A percentile compares a stretch with the other conserved stretches of the same genome.
These are phyloP conservation scores for Aspergillus hancockii DNA, from an alignment of 495 filamentous ascomycete genomes.

Conservation along the genomic window DNA sequence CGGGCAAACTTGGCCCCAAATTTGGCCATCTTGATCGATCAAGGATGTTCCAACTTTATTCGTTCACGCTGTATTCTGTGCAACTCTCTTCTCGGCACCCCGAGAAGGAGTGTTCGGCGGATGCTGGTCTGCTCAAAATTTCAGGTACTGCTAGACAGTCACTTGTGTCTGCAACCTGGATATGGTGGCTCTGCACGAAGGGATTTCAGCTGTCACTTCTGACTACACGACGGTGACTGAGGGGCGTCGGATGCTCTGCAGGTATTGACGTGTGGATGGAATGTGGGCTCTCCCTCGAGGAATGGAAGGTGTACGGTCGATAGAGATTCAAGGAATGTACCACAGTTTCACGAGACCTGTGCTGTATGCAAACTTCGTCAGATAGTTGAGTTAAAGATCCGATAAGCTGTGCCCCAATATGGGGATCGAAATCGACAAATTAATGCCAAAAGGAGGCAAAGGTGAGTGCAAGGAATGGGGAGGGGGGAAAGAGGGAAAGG, in stretches of 20 bases:
- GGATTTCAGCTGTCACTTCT: background rate
- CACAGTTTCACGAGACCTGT: slow-evolving; percentile 15
- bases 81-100: slow-evolving; percentile 48
- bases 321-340: background rate
- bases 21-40: slow-evolving; percentile 29
- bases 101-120: slow-evolving; percentile 46
- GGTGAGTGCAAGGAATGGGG: slow-evolving; percentile 19
- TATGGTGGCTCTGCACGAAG: background rate
- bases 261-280: slow-evolving; percentile 24
- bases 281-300: slow-evolving; percentile 23
- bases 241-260: slow-evolving; percentile 11
- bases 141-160: background rate
- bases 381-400: slow-evolving; percentile 7
- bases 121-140: slow-evolving; percentile 11
- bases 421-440: background rate
- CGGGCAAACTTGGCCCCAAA: slow-evolving; percentile 33
- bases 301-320: background rate
- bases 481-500: slow-evolving; percentile 27
- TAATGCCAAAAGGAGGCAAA: slow-evolving; percentile 20
- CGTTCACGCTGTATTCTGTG: slow-evolving; percentile 17
- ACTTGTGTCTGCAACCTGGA: slow-evolving; percentile 6
- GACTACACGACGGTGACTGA: background rate
- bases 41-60: slow-evolving; percentile 17
- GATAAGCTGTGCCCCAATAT: slow-evolving; percentile 11
- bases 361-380: slow-evolving; percentile 12